Evolutionary conservation across 2,329 filamentous ascomycete species (phyloP).

Genomic region (Cadophora luteo-olivacea): DNA sequence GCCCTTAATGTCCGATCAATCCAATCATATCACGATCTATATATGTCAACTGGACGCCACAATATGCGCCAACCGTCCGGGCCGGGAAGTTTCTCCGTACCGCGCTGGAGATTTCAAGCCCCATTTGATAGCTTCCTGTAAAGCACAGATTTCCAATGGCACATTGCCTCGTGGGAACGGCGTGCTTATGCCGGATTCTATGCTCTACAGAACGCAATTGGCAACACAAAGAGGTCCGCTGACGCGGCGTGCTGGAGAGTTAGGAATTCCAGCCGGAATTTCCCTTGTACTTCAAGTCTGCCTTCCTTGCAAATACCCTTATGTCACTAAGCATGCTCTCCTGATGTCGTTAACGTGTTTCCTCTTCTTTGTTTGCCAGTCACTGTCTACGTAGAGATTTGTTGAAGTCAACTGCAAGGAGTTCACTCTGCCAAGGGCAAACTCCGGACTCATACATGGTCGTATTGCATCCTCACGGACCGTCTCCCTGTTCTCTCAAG

Average conservation of each 20-base stretch:
- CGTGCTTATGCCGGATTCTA: neutral
- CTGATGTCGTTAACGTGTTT: no score
- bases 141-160: conserved; percentile 1
- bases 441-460: neutral
- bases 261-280: neutral
- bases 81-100: neutral
- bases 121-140: conserved; percentile 3
- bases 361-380: no score
- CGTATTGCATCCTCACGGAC: neutral
- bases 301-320: no score
- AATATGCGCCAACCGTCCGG: neutral
- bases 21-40: conserved; percentile 10
- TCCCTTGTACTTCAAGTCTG: no score
- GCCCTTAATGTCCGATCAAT: neutral
- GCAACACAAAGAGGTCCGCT: neutral
- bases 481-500: neutral
- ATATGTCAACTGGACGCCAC: conserved; percentile 3
- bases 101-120: neutral
- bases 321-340: no score
- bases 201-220: neutral
- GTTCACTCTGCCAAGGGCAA: neutral
- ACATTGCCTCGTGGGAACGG: conserved; percentile 10
- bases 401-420: neutral
- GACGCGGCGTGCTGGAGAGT: neutral
- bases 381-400: no score